A percentile compares a stretch with the other conserved stretches of the same genome.
Conservation (phyloP, 352 stramenopile genomes). For the Pythium aphanidermatum region DNA sequence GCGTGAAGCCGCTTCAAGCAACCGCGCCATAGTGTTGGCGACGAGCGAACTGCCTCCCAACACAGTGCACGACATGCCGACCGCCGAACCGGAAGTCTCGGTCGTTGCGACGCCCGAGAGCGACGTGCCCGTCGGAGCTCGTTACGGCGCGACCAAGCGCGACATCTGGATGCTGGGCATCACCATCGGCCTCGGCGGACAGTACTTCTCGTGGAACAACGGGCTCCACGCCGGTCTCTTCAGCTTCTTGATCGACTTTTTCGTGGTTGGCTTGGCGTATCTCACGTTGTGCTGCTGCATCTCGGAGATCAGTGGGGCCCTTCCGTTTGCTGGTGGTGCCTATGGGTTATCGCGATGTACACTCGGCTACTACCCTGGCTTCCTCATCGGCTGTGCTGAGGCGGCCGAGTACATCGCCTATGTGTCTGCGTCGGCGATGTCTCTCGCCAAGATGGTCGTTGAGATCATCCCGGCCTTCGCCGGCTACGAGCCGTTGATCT, state of each 20-base stretch:
- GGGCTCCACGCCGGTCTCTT: constrained; percentile 18
- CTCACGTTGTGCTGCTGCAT: constrained; percentile 25
- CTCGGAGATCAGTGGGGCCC: constrained; percentile 18
- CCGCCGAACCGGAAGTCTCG: not conserved
- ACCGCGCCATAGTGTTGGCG: not conserved
- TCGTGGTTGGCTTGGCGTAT: constrained; percentile 21
- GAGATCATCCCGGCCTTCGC: constrained; percentile 3
- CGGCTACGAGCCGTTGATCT: constrained; percentile 18
- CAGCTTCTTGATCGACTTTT: constrained; percentile 17
- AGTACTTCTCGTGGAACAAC: constrained; percentile 30
- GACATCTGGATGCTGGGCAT: constrained; percentile 28
- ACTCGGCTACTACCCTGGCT: constrained; percentile 22
- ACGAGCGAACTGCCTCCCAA: constrained; percentile 3
- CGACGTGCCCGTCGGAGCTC: not conserved
- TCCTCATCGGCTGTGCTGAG: constrained; percentile 25
- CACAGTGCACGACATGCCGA: constrained; percentile 12
- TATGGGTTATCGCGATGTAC: constrained; percentile 26
- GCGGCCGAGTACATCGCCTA: constrained; percentile 27
- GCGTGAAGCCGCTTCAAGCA: not conserved
- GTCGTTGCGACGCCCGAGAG: not conserved
- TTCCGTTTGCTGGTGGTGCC: constrained; percentile 26
- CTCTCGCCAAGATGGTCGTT: constrained; percentile 20
- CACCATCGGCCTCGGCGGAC: constrained; percentile 25
- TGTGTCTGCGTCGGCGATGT: constrained; percentile 19
- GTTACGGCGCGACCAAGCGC: constrained; percentile 16